Evolutionary conservation across 257 asterid species (phyloP).

Genomic region (Ocimum tenuiflorum): DNA sequence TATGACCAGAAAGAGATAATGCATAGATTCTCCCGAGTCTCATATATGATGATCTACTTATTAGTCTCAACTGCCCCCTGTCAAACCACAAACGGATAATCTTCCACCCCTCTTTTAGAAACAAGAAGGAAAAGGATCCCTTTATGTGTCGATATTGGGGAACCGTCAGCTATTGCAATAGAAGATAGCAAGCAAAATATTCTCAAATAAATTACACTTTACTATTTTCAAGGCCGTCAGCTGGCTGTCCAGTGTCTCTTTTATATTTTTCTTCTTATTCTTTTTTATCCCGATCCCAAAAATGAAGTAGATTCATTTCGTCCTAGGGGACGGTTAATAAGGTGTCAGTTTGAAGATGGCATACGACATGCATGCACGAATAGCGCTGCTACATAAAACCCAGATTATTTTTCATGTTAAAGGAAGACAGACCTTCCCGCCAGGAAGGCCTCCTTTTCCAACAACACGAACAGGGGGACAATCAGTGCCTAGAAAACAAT

Average conservation of each 20-base stretch:
- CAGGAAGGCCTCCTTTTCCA: constrained; percentile 97
- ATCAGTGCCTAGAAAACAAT: constrained; percentile 80
- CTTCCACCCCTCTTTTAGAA: not conserved
- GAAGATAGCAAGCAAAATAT: not conserved
- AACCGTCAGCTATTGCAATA: not conserved
- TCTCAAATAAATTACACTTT: not conserved
- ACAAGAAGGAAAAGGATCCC: not conserved
- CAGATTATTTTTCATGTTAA: not conserved
- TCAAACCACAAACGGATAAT: not conserved
- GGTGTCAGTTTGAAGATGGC: constrained; percentile 6
- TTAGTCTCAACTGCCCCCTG: not conserved
- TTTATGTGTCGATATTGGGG: not conserved
- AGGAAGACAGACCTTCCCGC: constrained; percentile 61
- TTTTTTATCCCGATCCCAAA: not conserved
- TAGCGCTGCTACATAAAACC: not conserved
- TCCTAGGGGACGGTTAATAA: not conserved
- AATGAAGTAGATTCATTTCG: not conserved
- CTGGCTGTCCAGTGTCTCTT: not conserved
- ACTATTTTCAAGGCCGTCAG: not conserved
- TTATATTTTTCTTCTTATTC: not conserved
- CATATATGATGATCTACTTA: not conserved
- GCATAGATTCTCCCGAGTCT: not conserved
- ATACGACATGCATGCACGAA: not conserved
- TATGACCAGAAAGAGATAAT: not conserved
- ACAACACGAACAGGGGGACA: constrained; percentile 92